Evolutionary conservation across 2,329 filamentous ascomycete species (phyloP).

Genomic region (Hawksworthiomyces lignivorus): DNA sequence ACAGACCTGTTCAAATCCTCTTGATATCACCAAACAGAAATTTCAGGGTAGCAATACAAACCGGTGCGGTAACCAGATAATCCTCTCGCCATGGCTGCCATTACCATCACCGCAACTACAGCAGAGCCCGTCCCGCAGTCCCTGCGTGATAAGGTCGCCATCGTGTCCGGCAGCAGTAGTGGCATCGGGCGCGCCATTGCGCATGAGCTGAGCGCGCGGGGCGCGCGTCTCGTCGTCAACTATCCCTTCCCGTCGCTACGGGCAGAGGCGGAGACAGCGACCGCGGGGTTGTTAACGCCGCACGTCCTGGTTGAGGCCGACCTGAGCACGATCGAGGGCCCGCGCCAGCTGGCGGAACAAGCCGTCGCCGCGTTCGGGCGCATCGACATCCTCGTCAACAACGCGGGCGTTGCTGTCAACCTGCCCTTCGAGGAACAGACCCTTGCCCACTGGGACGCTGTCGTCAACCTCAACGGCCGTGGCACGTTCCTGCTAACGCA

Average conservation of each 20-base stretch:
- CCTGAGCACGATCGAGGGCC: slow-evolving; percentile 29
- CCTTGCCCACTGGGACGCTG: slow-evolving; percentile 40
- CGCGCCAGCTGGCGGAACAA: slow-evolving; percentile 26
- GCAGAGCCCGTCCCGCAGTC: no score
- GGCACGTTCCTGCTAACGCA: slow-evolving; percentile 46
- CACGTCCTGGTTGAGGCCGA: slow-evolving; percentile 35
- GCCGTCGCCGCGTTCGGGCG: slow-evolving; percentile 18
- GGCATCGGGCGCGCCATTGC: no score
- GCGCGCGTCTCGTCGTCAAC: slow-evolving; percentile 40
- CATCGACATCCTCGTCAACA: slow-evolving; percentile 16
- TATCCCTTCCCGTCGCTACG: slow-evolving; percentile 31
- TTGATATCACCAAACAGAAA: no score
- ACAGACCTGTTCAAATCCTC: no score
- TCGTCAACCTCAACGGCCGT: slow-evolving; percentile 52
- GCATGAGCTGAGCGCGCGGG: no score
- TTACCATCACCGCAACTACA: no score
- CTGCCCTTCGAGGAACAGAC: slow-evolving; percentile 33
- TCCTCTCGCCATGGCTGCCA: no score
- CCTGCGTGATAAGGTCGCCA: no score
- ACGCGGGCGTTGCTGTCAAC: slow-evolving; percentile 23
- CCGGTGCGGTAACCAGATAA: no score
- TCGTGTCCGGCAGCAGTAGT: no score
- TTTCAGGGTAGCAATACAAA: no score
- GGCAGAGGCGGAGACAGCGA: slow-evolving; percentile 22
- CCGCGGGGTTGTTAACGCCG: slow-evolving; percentile 20